These are phyloP conservation scores for Pterocarpus santalinus DNA, from an alignment of 306 rosid genomes.

Conservation along the genomic window DNA sequence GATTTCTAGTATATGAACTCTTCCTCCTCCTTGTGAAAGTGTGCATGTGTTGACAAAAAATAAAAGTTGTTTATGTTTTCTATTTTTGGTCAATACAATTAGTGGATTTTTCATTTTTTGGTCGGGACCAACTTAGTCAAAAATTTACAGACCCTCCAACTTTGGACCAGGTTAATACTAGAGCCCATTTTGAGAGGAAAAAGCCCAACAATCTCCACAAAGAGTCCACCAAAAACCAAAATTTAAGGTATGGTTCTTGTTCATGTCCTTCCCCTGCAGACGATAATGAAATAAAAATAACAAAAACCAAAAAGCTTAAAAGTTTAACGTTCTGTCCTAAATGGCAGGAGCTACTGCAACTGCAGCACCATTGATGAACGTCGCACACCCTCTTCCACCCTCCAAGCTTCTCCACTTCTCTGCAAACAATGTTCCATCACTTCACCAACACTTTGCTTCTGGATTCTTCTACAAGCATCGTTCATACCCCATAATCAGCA, in stretches of 20 bases:
- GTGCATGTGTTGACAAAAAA: too few species aligned
- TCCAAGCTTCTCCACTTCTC: slow-evolving; percentile 43
- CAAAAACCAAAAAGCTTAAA: background rate
- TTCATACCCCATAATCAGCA: slow-evolving; percentile 42
- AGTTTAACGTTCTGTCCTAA: slow-evolving; percentile 8
- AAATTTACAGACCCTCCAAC: too few species aligned
- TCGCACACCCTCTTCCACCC: slow-evolving; percentile 39
- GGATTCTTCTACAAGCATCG: slow-evolving; percentile 37
- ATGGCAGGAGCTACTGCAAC: slow-evolving; percentile 61
- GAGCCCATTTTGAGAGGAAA: too few species aligned
- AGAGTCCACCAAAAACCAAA: background rate
- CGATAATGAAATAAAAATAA: background rate
- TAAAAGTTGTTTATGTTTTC: too few species aligned
- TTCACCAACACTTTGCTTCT: slow-evolving; percentile 26
- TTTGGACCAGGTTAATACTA: too few species aligned
- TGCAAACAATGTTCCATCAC: slow-evolving; percentile 39
- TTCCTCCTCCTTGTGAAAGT: too few species aligned
- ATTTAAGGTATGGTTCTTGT: background rate
- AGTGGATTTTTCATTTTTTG: too few species aligned
- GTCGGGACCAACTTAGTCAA: too few species aligned
- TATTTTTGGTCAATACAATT: too few species aligned
- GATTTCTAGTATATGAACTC: too few species aligned
- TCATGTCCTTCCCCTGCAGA: background rate
- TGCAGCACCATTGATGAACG: slow-evolving; percentile 34
- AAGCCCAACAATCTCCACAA: too few species aligned